Conservation (phyloP, 2,329 filamentous ascomycete species). For the Ascochyta fabae region DNA sequence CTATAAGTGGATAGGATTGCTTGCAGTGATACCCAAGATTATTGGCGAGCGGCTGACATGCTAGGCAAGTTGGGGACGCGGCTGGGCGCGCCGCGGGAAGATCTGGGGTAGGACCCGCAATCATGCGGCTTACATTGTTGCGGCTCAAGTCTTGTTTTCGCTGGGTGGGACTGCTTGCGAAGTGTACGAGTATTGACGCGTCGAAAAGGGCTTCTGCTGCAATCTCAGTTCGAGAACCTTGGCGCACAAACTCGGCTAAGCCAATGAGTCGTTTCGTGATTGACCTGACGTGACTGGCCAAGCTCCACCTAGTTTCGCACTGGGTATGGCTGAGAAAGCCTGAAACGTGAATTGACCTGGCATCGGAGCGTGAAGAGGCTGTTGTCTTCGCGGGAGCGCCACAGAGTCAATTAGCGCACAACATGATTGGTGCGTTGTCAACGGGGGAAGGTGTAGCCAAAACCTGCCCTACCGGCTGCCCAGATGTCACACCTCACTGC, state of each 20-base stretch:
- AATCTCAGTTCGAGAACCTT: slow-evolving; percentile 36
- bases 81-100: slow-evolving; percentile 16
- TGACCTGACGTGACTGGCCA: slow-evolving; percentile 36
- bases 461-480: slow-evolving; percentile 1
- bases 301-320: slow-evolving; percentile 34
- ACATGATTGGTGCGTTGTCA: slow-evolving; percentile 3
- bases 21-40: slow-evolving; percentile 27
- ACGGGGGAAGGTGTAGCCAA: not conserved
- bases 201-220: slow-evolving; percentile 35
- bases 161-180: slow-evolving; percentile 27
- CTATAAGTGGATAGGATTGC: slow-evolving; percentile 21
- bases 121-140: slow-evolving; percentile 30
- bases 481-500: slow-evolving; percentile 14
- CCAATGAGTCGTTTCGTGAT: slow-evolving; percentile 34
- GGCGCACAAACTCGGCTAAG: slow-evolving; percentile 30
- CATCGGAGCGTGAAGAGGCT: slow-evolving; percentile 18
- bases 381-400: slow-evolving; percentile 19
- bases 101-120: slow-evolving; percentile 18
- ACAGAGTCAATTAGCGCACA: not conserved
- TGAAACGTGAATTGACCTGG: slow-evolving; percentile 32
- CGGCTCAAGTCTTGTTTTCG: slow-evolving; percentile 41
- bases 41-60: slow-evolving; percentile 31
- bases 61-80: slow-evolving; percentile 21
- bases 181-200: slow-evolving; percentile 30
- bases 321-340: slow-evolving; percentile 32